These are phyloP conservation scores for Penicillium freii DNA, from an alignment of 2,329 filamentous ascomycete genomes.

Conservation along the genomic window DNA sequence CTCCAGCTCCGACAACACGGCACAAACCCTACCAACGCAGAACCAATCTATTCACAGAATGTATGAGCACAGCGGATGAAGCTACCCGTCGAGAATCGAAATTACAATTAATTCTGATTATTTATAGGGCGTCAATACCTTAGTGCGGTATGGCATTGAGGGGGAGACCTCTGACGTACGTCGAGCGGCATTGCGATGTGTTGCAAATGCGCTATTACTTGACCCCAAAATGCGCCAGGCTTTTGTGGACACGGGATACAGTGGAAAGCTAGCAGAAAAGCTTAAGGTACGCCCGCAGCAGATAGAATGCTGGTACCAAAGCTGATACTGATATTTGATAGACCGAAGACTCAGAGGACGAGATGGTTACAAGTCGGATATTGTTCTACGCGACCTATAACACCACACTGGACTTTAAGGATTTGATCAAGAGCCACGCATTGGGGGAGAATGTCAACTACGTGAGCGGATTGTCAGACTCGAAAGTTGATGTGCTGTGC, in stretches of 20 bases:
- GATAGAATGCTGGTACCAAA: not conserved
- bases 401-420: slow-evolving; percentile 64
- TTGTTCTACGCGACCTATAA: slow-evolving; percentile 78
- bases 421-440: slow-evolving; percentile 63
- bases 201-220: slow-evolving; percentile 81
- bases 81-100: not conserved
- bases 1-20: slow-evolving; percentile 74
- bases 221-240: slow-evolving; percentile 66
- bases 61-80: slow-evolving; percentile 46
- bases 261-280: slow-evolving; percentile 64
- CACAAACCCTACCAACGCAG: slow-evolving; percentile 67
- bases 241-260: slow-evolving; percentile 69
- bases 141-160: slow-evolving; percentile 72
- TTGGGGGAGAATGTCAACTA: slow-evolving; percentile 67
- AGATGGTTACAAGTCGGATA: slow-evolving; percentile 79
- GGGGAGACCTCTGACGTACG: slow-evolving; percentile 62
- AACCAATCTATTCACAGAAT: slow-evolving; percentile 78
- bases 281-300: slow-evolving; percentile 53
- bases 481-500: not conserved
- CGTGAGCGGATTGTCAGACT: slow-evolving; percentile 27
- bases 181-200: slow-evolving; percentile 72
- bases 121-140: slow-evolving; percentile 67
- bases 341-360: slow-evolving; percentile 73
- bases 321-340: slow-evolving; percentile 24
- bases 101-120: slow-evolving; percentile 8